These are phyloP conservation scores for Ceriops tagal DNA, from an alignment of 345 rosid genomes.

Conservation along the genomic window DNA sequence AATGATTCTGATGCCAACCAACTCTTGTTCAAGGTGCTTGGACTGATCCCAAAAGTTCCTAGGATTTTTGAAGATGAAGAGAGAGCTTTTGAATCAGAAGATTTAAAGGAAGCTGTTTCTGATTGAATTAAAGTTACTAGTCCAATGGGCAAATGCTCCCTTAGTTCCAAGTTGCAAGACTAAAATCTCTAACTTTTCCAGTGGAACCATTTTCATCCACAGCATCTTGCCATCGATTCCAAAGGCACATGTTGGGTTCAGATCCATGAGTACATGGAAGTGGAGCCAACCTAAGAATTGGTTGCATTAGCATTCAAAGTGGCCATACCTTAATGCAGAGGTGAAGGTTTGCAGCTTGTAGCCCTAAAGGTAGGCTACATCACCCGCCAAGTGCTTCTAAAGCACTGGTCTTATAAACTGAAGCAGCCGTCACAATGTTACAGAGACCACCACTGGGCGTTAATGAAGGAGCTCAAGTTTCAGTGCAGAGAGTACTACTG, in stretches of 20 bases:
- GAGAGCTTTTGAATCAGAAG: conserved; percentile 33
- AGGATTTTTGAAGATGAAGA: conserved; percentile 49
- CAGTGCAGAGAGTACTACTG: no score
- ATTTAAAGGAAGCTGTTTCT: conserved; percentile 48
- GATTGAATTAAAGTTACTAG: conserved; percentile 29
- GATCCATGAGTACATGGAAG: not conserved
- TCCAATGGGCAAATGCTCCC: not conserved
- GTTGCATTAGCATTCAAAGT: no score
- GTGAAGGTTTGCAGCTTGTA: no score
- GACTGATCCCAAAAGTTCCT: conserved; percentile 79
- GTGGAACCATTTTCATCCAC: not conserved
- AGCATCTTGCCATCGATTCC: not conserved
- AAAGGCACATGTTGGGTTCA: not conserved
- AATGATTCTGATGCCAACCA: conserved; percentile 77
- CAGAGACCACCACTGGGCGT: no score
- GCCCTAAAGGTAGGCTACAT: no score
- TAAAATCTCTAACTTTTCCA: not conserved
- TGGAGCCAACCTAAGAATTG: no score
- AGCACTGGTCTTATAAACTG: no score
- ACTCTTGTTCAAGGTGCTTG: conserved; percentile 87
- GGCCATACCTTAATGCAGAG: no score
- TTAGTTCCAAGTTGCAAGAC: not conserved
- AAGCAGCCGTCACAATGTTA: no score
- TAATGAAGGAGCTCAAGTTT: no score
- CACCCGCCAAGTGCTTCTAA: no score